Base-by-base conservation (phyloP, 805 yeast species). In the Kluyveromyces dobzhanskii region DNA sequence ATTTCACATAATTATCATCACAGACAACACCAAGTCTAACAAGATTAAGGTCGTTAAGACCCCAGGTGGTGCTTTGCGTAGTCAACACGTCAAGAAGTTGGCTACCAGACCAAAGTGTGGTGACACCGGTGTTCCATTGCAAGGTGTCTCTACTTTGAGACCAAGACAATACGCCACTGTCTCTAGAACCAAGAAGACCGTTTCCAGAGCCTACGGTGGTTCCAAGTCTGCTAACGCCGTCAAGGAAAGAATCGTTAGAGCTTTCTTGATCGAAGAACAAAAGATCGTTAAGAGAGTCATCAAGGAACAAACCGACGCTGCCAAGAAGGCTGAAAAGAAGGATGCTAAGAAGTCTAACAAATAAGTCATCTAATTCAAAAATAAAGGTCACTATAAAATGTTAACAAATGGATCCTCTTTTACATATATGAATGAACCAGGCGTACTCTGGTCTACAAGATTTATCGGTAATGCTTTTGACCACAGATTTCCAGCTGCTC, bases 191-290 rank as follows among this genome's bases (percentile, higher is more conserved):
- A 84, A 82, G 78, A 92, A 92, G 82, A 84, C 95, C 59, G 99
- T 92, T 59, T 88, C 90, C 67, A 92, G 99, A 81, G 88, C 96
- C 62, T 92, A 92, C 90, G 98, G 99, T 79, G 99, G 99, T 72
- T 80, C 85, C 66, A 83, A 84, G 78, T 86, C 92, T 78, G 96
- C 90, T 71, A 86, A 78, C 85, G 86, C 95, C 78, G 97, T 90
- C 69, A 90, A 90, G 83, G 95, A 90, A 76, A 86, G 97, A 82
- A 81, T 92, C 63, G 90, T 90, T 70, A 90, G 98, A 78, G 97
- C 98, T 66, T 92, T 92, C 87, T 83, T 92, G 71, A 85, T 92
- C 59, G 98, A 94, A 79, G 99, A 92, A 78, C 97, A 92, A 78
- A 94, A 92, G 86, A 88, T 92, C 57, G 99, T 92, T 69, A 94